phyloP scores from a whole-genome alignment of 345 rosid species.

The Cochlearia excelsa region DNA sequence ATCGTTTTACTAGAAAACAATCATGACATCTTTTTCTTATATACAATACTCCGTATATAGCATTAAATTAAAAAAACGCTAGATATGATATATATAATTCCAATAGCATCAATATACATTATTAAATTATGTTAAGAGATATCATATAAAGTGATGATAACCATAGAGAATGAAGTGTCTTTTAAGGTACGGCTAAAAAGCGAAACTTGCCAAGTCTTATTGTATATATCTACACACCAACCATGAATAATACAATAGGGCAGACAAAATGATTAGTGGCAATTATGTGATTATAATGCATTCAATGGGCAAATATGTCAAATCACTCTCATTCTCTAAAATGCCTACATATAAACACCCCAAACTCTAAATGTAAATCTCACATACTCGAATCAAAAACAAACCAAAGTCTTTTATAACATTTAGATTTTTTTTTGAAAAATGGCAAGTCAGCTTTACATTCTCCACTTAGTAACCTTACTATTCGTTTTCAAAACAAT shows the following conservation, averaged over 20 bases:
- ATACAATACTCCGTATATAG: too few relatives aligned
- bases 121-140: too few relatives aligned
- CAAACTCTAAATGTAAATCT: neutral
- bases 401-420: too few relatives aligned
- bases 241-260: neutral
- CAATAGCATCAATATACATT: too few relatives aligned
- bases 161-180: constrained; percentile 11
- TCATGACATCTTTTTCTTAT: neutral
- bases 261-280: constrained; percentile 35
- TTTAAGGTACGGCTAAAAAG: constrained; percentile 37
- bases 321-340: neutral
- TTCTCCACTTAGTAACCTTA: constrained; percentile 32
- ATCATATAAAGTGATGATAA: neutral
- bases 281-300: neutral
- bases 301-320: constrained; percentile 22
- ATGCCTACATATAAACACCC: constrained; percentile 32
- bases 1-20: constrained; percentile 2
- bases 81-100: too few relatives aligned
- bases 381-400: neutral
- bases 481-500: constrained; percentile 32
- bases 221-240: constrained; percentile 22
- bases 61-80: too few relatives aligned
- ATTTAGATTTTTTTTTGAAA: too few relatives aligned
- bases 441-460: constrained; percentile 32
- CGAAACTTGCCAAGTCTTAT: constrained; percentile 19